Base-by-base conservation (phyloP, 139 green algal genomes). In the Chlorella vulgaris region DNA sequence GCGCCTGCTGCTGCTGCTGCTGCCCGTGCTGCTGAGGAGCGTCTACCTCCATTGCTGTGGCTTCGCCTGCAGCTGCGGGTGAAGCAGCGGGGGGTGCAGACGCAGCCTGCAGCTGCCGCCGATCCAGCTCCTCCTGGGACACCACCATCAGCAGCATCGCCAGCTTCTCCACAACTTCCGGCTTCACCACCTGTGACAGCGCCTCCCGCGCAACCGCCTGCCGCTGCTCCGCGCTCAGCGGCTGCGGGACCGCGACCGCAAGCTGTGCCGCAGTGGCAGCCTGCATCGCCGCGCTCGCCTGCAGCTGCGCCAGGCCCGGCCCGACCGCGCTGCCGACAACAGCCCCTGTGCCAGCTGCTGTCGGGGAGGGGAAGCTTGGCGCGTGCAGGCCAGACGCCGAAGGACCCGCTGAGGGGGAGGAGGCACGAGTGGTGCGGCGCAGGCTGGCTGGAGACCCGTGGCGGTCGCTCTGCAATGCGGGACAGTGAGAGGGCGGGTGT, bases 111-210 rank as follows among this genome's bases (percentile, higher is more conserved):
- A n/a, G n/a, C 75, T 29, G 53, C 67, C 65, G 75, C 31, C 29
- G 76, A 35, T 89, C 78, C 8, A 35, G 7, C 43, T 87, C 81
- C 58, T 84, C 86, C 39, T 85, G 62, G n/a, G 39, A 76, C 35
- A 87, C 51, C 62, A 82, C 69, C 69, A 75, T 81, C n/a, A 89
- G 71, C 50, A 84, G 66, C 66, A 74, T 86, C 50, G 51, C 69
- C 47, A 89, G 39, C 76, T 89, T 85, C 50, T 86, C 77, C 50
- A 89, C 39, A 21, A 86, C 85, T 40, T 87, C 82, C 62, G 84
- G 86, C 62, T 70, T 86, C 38, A 89, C 73, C 65, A 78, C 73
- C 80, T 76, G 70, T 29, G 4, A 22, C 71, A 74, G 29, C 51
- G 68, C 69, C 43, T 76, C 83, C 18, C 39, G 28, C 7, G 58